Percentiles rank a stretch among this genome's conserved stretches.
Evolutionary conservation across 305 asterid genomes (phyloP).

Genomic region (Solanum hybrid): DNA sequence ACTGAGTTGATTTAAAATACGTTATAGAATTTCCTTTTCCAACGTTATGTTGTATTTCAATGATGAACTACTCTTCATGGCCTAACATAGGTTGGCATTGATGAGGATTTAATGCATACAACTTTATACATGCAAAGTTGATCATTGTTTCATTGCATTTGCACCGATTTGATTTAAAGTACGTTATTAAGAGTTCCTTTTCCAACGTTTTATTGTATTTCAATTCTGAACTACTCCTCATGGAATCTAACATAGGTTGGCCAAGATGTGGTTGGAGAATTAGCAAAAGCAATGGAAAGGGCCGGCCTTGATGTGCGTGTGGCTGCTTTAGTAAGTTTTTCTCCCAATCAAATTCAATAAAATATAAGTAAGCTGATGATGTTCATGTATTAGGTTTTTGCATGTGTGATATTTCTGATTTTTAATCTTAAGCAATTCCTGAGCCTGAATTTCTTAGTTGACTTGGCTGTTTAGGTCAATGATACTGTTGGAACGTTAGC

Average conservation of each 20-base stretch:
- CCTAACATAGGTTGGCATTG: conserved; percentile 44
- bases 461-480: conserved; percentile 46
- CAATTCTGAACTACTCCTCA: not conserved
- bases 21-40: not conserved
- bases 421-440: not conserved
- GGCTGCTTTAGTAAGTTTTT: conserved; percentile 58
- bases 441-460: not conserved
- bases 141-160: not conserved
- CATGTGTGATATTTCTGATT: not conserved
- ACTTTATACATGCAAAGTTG: not conserved
- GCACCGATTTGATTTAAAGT: not conserved
- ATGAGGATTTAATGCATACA: not conserved
- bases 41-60: not conserved
- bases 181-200: not conserved
- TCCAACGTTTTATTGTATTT: not conserved
- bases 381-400: not conserved
- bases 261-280: conserved; percentile 61
- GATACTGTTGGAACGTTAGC: conserved; percentile 97
- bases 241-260: conserved; percentile 46
- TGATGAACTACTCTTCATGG: not conserved
- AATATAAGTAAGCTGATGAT: not conserved
- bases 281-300: conserved; percentile 71
- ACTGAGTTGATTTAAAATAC: not conserved
- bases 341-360: not conserved
- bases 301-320: conserved; percentile 69